These are phyloP conservation scores for Leccinum cinnamomeum DNA, from an alignment of 1,284 basidiomycete species.

Conservation along the genomic window DNA sequence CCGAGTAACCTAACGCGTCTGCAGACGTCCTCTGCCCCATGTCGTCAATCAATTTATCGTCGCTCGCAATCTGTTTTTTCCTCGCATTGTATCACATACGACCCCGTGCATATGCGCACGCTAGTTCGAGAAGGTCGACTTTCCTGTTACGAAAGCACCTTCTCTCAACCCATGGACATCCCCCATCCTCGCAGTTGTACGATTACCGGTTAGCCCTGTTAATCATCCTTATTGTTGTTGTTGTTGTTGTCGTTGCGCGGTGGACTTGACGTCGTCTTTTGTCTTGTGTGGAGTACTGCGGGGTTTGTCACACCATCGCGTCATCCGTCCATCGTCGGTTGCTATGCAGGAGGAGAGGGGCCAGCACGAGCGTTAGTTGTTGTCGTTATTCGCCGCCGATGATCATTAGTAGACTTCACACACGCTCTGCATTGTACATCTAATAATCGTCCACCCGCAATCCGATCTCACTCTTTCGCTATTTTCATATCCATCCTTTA, in stretches of 20 bases:
- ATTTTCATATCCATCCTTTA: background rate
- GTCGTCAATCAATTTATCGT: slow-evolving; percentile 30
- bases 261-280: background rate
- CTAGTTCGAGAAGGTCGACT: slow-evolving; percentile 21
- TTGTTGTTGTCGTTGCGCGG: background rate
- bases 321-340: slow-evolving; percentile 13
- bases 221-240: slow-evolving; percentile 15
- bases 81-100: slow-evolving; percentile 34
- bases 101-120: slow-evolving; percentile 38
- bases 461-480: background rate
- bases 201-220: slow-evolving; percentile 17
- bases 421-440: slow-evolving; percentile 31
- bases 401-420: slow-evolving; percentile 21
- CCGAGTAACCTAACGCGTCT: slow-evolving; percentile 5
- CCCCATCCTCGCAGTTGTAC: slow-evolving; percentile 25
- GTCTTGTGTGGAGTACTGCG: slow-evolving; percentile 25
- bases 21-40: slow-evolving; percentile 25
- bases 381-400: background rate
- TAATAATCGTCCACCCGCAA: slow-evolving; percentile 5
- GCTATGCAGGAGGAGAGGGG: slow-evolving; percentile 26
- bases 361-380: slow-evolving; percentile 2
- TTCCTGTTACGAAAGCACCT: slow-evolving; percentile 1
- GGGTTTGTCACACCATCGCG: slow-evolving; percentile 1
- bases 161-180: slow-evolving; percentile 22
- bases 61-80: slow-evolving; percentile 34